Evolutionary conservation across 2,329 filamentous ascomycete species (phyloP).

Genomic region (Aspergillus brasiliensis): DNA sequence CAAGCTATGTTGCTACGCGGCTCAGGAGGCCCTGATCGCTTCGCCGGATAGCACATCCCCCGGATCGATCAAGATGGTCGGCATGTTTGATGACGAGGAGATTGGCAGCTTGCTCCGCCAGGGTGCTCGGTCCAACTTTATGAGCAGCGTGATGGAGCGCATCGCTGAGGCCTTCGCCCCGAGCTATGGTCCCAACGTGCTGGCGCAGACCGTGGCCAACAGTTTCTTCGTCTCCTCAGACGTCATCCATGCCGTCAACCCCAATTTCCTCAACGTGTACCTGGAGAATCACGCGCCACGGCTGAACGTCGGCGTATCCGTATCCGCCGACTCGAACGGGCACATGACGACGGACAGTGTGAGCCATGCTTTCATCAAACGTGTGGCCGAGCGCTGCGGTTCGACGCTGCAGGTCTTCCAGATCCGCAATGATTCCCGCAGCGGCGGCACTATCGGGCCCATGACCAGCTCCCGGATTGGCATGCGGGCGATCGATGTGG

Average conservation of each 20-base stretch:
- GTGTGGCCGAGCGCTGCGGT: conserved; percentile 73
- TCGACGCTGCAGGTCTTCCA: conserved; percentile 83
- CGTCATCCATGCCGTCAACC: conserved; percentile 91
- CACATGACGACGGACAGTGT: conserved; percentile 96
- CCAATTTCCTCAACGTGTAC: conserved; percentile 85
- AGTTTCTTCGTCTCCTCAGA: conserved; percentile 92
- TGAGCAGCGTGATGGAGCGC: conserved; percentile 78
- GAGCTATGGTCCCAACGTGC: conserved; percentile 54
- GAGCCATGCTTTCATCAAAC: conserved; percentile 76
- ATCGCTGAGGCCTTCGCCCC: conserved; percentile 66
- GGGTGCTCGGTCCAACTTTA: conserved; percentile 86
- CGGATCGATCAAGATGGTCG: conserved; percentile 80
- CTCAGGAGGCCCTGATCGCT: conserved; percentile 78
- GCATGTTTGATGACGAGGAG: conserved; percentile 96
- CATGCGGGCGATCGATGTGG: conserved; percentile 80
- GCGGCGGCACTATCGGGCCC: conserved; percentile 92
- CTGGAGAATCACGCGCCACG: conserved; percentile 82
- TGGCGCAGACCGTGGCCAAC: conserved; percentile 83
- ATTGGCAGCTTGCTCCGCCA: conserved; percentile 90
- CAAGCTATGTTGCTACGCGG: conserved; percentile 94
- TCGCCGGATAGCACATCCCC: conserved; percentile 55
- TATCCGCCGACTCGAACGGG: conserved; percentile 82
- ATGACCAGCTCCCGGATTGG: conserved; percentile 81
- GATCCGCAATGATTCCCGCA: conserved; percentile 88
- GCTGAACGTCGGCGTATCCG: conserved; percentile 81